Base-by-base conservation (phyloP, 768 basidiomycete species). In the Russula brevipes region DNA sequence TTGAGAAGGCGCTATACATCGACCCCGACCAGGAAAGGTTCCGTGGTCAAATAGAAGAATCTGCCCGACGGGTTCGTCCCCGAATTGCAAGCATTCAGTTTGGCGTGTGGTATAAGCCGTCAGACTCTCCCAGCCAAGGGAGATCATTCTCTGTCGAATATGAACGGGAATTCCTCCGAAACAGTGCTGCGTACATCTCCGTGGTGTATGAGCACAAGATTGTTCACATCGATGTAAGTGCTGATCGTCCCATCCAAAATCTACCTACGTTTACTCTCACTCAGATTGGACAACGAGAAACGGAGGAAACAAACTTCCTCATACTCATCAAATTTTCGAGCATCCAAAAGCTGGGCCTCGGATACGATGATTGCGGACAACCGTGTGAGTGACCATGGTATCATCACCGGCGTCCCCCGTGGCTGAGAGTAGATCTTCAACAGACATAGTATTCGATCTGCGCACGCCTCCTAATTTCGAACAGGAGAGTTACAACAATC, bases 151-250 rank as follows among this genome's bases (percentile, higher is more conserved):
- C 88, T 0, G 74, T 85, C 4, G 91, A 92, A 73, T 89, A 84
- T 81, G 82, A 87, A 59, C 73, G 78, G 45, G 75, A 82, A 46
- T 85, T 82, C 45, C 64, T 68, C 8, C 65, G 77, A 47, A 66
- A 67, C 11, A 79, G 82, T 41, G 77, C 79, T 38, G 87, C 80
- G 0, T 79, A 81, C 71, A 71, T 91, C 19, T 72, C 76, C 38
- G 83, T 91, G 39, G 82, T 87, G 59, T 90, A 89, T 66, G 84
- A 85, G 35, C 81, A 88, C 68, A 89, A 86, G 73, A 69, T 82
- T 16, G 79, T 92, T 41, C 81, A 82, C 14, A 78, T 90, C 16
- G 78, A 77, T 73, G 89, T 87, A 62, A 67, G 77, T 70, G 1
- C 17, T 8, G 38, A 31, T 30, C n/a, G 36, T 38, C 42, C 14